These are phyloP conservation scores for Hordeum marinum DNA, from an alignment of 176 grass and related monocot species.

Conservation along the genomic window DNA sequence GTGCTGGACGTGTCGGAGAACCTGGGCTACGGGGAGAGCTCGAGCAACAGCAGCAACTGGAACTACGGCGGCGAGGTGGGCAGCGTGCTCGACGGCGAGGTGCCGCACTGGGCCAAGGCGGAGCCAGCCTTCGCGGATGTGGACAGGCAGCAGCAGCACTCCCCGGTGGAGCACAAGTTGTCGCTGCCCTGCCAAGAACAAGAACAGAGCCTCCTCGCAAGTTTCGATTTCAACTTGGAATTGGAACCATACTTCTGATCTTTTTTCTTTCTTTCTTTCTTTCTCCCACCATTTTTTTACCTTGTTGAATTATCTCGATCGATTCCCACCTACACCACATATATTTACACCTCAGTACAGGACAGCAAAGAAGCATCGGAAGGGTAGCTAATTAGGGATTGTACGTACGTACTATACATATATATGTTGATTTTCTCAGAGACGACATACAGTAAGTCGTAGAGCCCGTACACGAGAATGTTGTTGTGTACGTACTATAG, in stretches of 20 bases:
- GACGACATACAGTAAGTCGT: neutral
- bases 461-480: neutral
- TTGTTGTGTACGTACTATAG: conserved; percentile 25
- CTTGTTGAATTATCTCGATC: neutral
- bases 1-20: conserved; percentile 70
- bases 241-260: conserved; percentile 37
- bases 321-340: neutral
- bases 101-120: conserved; percentile 45
- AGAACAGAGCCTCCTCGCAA: conserved; percentile 45
- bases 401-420: neutral
- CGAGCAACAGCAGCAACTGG: conserved; percentile 79
- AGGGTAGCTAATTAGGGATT: conserved; percentile 31
- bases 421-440: conserved; percentile 15
- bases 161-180: conserved; percentile 44
- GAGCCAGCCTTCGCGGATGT: neutral
- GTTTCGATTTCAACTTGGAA: conserved; percentile 71
- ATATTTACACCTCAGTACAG: conserved; percentile 3
- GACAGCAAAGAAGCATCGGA: neutral
- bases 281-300: neutral
- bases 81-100: conserved; percentile 50
- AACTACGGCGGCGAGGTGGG: conserved; percentile 41
- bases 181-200: conserved; percentile 49
- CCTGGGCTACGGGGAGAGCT: conserved; percentile 68
- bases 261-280: neutral
- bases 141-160: conserved; percentile 3